phyloP scores from a whole-genome alignment of 176 grass and related monocot genomes.

The Coix lacrymajobi region DNA sequence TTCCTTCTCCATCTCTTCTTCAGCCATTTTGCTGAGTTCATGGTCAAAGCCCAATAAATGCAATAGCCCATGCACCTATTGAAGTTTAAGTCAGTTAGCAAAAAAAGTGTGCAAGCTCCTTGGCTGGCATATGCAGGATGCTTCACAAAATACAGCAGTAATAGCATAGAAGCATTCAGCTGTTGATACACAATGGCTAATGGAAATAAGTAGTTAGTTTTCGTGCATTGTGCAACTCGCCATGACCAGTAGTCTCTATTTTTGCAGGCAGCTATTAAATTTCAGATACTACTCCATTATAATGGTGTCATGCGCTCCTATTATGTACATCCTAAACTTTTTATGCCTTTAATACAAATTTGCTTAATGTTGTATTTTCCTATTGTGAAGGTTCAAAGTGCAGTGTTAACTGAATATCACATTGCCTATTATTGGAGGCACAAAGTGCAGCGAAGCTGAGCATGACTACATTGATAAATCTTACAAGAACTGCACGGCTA shows the following conservation, averaged over 20 bases:
- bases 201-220: not conserved
- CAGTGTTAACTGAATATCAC: not conserved
- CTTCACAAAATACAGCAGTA: not conserved
- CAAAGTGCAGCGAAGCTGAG: not conserved
- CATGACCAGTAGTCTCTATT: not conserved
- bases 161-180: not conserved
- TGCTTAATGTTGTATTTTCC: not conserved
- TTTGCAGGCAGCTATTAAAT: not conserved
- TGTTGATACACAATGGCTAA: not conserved
- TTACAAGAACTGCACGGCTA: not conserved
- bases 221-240: not conserved
- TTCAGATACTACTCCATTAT: not conserved
- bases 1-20: constrained; percentile 88
- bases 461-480: not conserved
- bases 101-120: not conserved
- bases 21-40: constrained; percentile 69
- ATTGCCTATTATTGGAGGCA: not conserved
- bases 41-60: constrained; percentile 98
- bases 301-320: not conserved
- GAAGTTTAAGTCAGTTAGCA: constrained; percentile 16
- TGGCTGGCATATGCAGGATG: not conserved
- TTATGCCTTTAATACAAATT: not conserved
- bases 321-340: not conserved
- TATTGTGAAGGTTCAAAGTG: not conserved
- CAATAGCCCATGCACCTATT: constrained; percentile 90